These are phyloP conservation scores for Skeletonema tropicum DNA, from an alignment of 108 stramenopile genomes.

Conservation along the genomic window DNA sequence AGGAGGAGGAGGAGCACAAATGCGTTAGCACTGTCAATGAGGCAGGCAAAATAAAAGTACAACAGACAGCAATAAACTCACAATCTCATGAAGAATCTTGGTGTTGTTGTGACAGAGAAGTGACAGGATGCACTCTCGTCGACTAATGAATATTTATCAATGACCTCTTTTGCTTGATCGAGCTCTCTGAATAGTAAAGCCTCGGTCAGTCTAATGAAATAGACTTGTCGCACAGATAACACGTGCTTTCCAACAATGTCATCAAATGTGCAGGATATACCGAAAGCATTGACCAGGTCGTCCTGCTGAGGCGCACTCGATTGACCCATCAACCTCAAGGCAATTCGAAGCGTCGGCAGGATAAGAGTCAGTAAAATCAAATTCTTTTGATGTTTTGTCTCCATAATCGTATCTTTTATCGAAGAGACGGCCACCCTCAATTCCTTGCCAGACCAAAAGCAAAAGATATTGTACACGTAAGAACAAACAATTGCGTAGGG, in stretches of 20 bases:
- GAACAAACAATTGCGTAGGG: constrained; percentile 3
- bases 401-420: not conserved
- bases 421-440: not conserved
- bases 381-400: not conserved
- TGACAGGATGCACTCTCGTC: no score
- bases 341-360: not conserved
- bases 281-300: not conserved
- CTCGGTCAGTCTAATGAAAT: not conserved
- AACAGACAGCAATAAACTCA: no score
- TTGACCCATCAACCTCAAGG: not conserved
- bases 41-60: no score
- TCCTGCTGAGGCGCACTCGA: not conserved
- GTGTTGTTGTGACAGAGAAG: not conserved
- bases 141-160: not conserved
- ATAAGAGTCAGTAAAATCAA: not conserved
- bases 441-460: constrained; percentile 13
- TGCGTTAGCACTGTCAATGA: no score
- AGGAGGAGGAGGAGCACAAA: no score
- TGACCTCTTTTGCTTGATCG: not conserved
- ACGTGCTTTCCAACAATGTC: not conserved
- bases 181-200: not conserved
- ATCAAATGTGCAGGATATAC: not conserved
- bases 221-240: not conserved
- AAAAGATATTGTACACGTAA: not conserved
- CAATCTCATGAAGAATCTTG: no score